phyloP scores from a whole-genome alignment of 2,329 filamentous ascomycete species.

The Pseudogymnoascus destructans region DNA sequence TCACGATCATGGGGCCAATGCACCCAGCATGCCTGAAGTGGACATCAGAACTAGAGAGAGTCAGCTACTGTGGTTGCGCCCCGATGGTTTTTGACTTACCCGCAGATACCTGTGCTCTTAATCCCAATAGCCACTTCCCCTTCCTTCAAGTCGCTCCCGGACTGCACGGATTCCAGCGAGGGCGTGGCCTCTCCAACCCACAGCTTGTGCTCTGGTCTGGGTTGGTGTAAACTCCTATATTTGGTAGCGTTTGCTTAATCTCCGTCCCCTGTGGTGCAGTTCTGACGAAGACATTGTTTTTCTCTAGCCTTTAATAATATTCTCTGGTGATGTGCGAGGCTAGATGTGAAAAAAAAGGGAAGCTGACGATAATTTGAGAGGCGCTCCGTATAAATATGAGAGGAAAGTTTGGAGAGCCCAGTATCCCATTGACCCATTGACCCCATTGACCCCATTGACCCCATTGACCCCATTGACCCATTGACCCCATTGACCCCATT shows the following conservation, averaged over 20 bases:
- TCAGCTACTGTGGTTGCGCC: slow-evolving; percentile 9
- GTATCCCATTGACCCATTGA: background rate
- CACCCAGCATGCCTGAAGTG: slow-evolving; percentile 96
- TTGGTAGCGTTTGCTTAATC: slow-evolving; percentile 53
- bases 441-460: too few relatives aligned
- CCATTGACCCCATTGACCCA: too few relatives aligned
- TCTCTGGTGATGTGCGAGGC: background rate
- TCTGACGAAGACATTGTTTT: slow-evolving; percentile 9
- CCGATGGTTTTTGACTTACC: slow-evolving; percentile 37
- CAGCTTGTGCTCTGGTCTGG: slow-evolving; percentile 76
- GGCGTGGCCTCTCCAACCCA: slow-evolving; percentile 76
- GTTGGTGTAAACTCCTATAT: slow-evolving; percentile 95
- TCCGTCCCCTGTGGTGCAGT: slow-evolving; percentile 3
- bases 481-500: too few relatives aligned
- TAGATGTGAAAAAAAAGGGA: background rate
- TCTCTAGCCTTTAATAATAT: background rate
- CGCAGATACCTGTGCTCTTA: slow-evolving; percentile 93
- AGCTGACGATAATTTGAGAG: background rate
- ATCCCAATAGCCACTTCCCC: slow-evolving; percentile 83
- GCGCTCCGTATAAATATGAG: background rate
- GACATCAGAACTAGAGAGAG: slow-evolving; percentile 60
- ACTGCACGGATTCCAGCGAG: slow-evolving; percentile 58
- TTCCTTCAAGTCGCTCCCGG: slow-evolving; percentile 53
- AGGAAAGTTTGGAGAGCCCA: background rate
- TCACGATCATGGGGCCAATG: slow-evolving; percentile 93